Evolutionary conservation across 306 rosid genomes (phyloP), one percentile per base, ranked within the genome.

Genomic region (Vigna reflexopilosa): DNA sequence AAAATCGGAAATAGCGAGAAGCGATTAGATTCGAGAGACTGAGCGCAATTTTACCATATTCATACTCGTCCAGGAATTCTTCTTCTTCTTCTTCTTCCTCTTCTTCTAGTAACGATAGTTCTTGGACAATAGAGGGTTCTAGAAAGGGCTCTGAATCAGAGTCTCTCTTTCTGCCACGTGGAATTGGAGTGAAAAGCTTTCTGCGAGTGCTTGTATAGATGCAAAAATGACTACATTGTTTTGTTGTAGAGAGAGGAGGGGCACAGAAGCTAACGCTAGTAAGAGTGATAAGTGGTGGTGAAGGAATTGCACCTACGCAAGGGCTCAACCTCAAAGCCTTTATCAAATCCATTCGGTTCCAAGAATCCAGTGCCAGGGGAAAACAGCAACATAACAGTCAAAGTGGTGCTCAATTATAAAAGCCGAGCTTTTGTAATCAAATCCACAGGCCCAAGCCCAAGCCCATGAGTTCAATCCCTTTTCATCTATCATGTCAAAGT

Each of bases 81-180:
- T 48, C 80, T 28, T 78, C 19, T n/a, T n/a, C 83, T 12, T 66
- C 81, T 13, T 68, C 94, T 16, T 83, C 94, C 1, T 54, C 59
- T 14, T 57, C 87, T 40, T 88, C 89, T 34, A 4, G 9, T 32
- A 52, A 17, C 1, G 92, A 82, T 19, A 89, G 89, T 78, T 94
- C 87, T 78, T 90, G 86, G 20, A 85, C 67, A 57, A 92, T 78
- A 75, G 87, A 36, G 13, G 91, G 87, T 70, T 84, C 87, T 78
- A 87, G 87, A 77, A 89, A 38, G 14, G 91, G 92, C 40, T 86
- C 87, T 0, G 93, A 79, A 67, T 88, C 90, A 2, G 92, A 81
- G 79, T 72, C 80, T 76, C 68, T 87, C 45, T 78, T 89, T 77
- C 83, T 82, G 77, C 88, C 88, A 22, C 49, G 73, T 68, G 57